Conservation (phyloP, 2,329 filamentous ascomycete species). For the Colletotrichum spaethianum region DNA sequence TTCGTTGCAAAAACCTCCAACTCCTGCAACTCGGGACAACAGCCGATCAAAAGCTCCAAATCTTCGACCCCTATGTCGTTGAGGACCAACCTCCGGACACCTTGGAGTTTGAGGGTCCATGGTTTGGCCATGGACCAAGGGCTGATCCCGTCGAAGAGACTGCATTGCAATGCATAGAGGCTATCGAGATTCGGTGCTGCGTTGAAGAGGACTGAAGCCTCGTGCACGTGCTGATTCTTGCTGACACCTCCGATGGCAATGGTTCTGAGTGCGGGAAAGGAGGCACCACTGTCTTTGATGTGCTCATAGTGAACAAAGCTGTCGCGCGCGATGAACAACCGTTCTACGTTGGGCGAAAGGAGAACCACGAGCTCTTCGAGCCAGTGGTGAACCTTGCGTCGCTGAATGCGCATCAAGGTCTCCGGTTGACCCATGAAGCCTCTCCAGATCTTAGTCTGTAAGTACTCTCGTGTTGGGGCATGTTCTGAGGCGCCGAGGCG, state of each 20-base stretch:
- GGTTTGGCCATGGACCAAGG: conserved; percentile 18
- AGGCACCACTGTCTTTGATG: conserved; percentile 14
- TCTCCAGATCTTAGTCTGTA: conserved; percentile 5
- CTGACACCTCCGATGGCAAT: conserved; percentile 3
- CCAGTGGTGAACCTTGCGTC: conserved; percentile 27
- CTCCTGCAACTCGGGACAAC: conserved; percentile 20
- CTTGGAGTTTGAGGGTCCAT: conserved; percentile 2
- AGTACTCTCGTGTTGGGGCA: conserved; percentile 1
- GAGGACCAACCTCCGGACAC: conserved; percentile 4
- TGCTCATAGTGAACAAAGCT: conserved; percentile 27
- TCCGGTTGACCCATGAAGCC: neutral
- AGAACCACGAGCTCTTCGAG: conserved; percentile 31
- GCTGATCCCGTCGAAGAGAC: conserved; percentile 18
- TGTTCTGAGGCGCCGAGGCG: neutral
- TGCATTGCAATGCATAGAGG: conserved; percentile 10
- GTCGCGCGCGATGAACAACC: conserved; percentile 18
- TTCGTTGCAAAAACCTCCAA: conserved; percentile 21
- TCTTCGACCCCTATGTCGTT: conserved; percentile 26
- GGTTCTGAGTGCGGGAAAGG: neutral
- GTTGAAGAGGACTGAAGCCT: conserved; percentile 13
- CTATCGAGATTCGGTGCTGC: conserved; percentile 30
- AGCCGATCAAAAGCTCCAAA: conserved; percentile 19
- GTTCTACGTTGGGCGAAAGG: conserved; percentile 17
- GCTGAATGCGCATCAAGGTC: neutral
- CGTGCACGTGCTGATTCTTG: conserved; percentile 31